Conservation (phyloP, 2,329 filamentous ascomycete genomes). For the Diaporthe amygdali region DNA sequence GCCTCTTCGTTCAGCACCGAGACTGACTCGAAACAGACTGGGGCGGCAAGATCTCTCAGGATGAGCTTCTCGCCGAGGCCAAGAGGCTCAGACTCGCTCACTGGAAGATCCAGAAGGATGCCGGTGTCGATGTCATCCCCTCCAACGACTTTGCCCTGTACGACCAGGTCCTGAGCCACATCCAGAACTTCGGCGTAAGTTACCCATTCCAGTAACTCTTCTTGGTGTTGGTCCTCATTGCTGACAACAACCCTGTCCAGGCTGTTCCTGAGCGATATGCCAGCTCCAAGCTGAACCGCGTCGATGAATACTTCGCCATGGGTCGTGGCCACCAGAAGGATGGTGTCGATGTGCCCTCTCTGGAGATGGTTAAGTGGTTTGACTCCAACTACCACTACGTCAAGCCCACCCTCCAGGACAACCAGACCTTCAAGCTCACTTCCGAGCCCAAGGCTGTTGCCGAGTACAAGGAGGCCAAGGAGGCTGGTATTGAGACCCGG, state of each 20-base stretch:
- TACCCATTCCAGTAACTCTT: neutral
- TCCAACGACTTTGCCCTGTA: slow-evolving; percentile 99
- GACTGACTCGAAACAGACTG: slow-evolving; percentile 58
- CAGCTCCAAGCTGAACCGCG: slow-evolving; percentile 81
- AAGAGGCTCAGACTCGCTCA: slow-evolving; percentile 96
- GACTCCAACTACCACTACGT: slow-evolving; percentile 99
- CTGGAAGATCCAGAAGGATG: slow-evolving; percentile 99
- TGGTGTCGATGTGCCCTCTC: slow-evolving; percentile 86
- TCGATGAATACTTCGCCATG: slow-evolving; percentile 99
- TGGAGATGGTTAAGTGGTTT: slow-evolving; percentile 99
- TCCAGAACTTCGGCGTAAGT: slow-evolving; percentile 94
- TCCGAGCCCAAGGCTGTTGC: slow-evolving; percentile 89
- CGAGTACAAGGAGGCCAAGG: slow-evolving; percentile 98
- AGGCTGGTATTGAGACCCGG: slow-evolving; percentile 89
- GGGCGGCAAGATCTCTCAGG: slow-evolving; percentile 91
- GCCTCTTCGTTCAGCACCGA: slow-evolving; percentile 22
- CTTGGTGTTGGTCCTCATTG: neutral
- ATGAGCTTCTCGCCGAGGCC: slow-evolving; percentile 89
- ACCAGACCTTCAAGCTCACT: slow-evolving; percentile 92
- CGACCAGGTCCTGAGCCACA: slow-evolving; percentile 97
- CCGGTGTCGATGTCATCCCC: slow-evolving; percentile 95
- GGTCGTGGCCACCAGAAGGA: slow-evolving; percentile 97
- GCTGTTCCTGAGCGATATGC: slow-evolving; percentile 93
- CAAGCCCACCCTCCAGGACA: slow-evolving; percentile 97
- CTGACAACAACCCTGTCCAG: slow-evolving; percentile 47